Evolutionary conservation across 2,329 filamentous ascomycete genomes (phyloP), one percentile per base, ranked within the genome.

Genomic region (Hypoxylon sp.): DNA sequence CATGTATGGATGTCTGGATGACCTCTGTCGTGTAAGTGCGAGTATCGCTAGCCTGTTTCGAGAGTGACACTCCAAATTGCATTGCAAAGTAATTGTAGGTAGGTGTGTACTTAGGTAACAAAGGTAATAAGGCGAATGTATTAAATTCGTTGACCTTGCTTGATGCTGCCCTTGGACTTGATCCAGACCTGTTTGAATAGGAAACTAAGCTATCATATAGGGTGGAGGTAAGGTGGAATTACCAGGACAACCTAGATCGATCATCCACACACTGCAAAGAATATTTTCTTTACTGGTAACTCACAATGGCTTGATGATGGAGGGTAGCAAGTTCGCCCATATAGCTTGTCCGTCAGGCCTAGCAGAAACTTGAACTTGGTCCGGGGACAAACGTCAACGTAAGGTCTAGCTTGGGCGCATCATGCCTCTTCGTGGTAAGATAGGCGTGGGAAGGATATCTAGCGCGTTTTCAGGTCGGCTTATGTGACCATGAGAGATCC

Each of bases 391-490:
- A 18, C 27, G 13, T 17, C 41, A 21, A 27, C 20, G 29, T 35
- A 31, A 35, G 21, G 17, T 24, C 20, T n/a, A 23, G 24, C 24
- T 35, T 26, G 18, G 27, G 20, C 29, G 13, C 20, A 33, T 13
- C 24, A 48, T 53, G 54, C 41, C 46, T 51, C 58, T 26, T 63
- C 55, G 55, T 38, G 52, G 21, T 38, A 35, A 48, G 33, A 15
- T 43, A 23, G 23, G 35, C 54, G 46, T 41, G 24, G 27, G 42
- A 38, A 15, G 37, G 40, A 27, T 49, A 20, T 45, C 38, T 26
- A 38, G 23, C 24, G 24, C 9, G 29, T 24, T 41, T 41, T 37
- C n/a, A 15, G n/a, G 42, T 31, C 9, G 27, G 17, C 8, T 45
- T 15, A 49, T 48, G 37, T 47, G 29, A 52, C 48, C n/a, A n/a